These are phyloP conservation scores for Camptophora hylomeconis DNA, from an alignment of 2,329 filamentous ascomycete species.

Conservation along the genomic window DNA sequence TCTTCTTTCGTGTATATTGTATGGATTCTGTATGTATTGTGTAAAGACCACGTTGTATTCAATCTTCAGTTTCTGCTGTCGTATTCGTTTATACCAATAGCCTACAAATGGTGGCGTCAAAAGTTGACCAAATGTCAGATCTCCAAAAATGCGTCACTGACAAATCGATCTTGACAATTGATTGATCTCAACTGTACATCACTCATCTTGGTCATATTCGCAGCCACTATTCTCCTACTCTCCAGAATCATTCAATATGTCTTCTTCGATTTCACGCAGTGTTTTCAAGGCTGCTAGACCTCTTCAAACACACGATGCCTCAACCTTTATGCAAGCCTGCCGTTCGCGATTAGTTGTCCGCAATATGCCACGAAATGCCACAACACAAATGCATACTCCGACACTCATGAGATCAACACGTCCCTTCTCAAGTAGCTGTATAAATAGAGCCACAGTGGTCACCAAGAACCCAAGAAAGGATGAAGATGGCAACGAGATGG, in stretches of 20 bases:
- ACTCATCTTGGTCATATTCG: too few species aligned
- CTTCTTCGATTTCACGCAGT: not conserved
- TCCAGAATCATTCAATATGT: slow-evolving; percentile 1
- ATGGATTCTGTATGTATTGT: too few species aligned
- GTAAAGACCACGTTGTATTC: too few species aligned
- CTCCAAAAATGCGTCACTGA: too few species aligned
- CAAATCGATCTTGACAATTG: too few species aligned
- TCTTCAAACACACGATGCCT: slow-evolving; percentile 7
- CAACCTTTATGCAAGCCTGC: slow-evolving; percentile 13
- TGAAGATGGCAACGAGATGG: slow-evolving; percentile 74
- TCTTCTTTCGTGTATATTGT: too few species aligned
- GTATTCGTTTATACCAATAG: too few species aligned
- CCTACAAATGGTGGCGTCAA: too few species aligned
- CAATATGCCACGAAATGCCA: not conserved
- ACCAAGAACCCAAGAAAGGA: slow-evolving; percentile 59
- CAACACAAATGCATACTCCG: not conserved
- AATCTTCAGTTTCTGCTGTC: too few species aligned
- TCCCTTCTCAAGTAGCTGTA: slow-evolving; percentile 24
- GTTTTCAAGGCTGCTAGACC: slow-evolving; percentile 3
- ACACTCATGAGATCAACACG: slow-evolving; percentile 3
- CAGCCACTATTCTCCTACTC: too few species aligned
- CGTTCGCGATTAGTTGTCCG: slow-evolving; percentile 1
- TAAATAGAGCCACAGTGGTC: slow-evolving; percentile 29
- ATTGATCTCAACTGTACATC: too few species aligned
- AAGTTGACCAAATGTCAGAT: too few species aligned